Conservation (phyloP, 2,329 filamentous ascomycete species). For the Aureobasidium sp. region DNA sequence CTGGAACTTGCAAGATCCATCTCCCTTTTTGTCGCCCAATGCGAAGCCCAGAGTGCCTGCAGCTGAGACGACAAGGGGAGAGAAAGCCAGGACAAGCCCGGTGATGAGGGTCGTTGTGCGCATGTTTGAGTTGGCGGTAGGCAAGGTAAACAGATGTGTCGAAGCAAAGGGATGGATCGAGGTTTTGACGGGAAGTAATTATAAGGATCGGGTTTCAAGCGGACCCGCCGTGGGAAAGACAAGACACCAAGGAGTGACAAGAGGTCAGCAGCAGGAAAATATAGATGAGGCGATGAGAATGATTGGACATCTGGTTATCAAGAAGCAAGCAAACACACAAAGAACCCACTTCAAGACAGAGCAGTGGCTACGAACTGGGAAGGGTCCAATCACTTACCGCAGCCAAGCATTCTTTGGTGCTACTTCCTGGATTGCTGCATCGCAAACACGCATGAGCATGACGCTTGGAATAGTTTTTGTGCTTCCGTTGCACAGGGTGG, state of each 20-base stretch:
- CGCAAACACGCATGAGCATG: not conserved
- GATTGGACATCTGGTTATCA: not conserved
- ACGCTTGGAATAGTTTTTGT: not conserved
- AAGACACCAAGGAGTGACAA: not conserved
- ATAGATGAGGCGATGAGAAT: not conserved
- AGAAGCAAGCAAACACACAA: constrained; percentile 7
- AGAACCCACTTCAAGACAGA: not conserved
- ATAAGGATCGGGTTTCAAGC: not conserved
- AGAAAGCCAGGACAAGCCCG: constrained; percentile 20
- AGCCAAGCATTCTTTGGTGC: constrained; percentile 6
- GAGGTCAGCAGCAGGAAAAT: not conserved
- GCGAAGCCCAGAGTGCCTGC: constrained; percentile 54
- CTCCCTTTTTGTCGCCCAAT: constrained; percentile 54
- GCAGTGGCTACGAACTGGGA: not conserved
- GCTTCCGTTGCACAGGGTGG: not conserved
- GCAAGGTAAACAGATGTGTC: not conserved
- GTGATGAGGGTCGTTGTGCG: constrained; percentile 19
- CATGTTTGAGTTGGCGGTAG: constrained; percentile 14
- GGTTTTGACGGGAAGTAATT: not conserved
- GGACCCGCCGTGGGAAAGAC: not conserved
- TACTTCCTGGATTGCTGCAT: constrained; percentile 5
- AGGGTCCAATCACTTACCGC: not conserved
- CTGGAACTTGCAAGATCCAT: constrained; percentile 53
- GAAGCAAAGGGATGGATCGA: not conserved
- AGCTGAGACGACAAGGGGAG: constrained; percentile 20